Conservation (phyloP, 768 basidiomycete genomes). For the Psilocybe cyanescens region DNA sequence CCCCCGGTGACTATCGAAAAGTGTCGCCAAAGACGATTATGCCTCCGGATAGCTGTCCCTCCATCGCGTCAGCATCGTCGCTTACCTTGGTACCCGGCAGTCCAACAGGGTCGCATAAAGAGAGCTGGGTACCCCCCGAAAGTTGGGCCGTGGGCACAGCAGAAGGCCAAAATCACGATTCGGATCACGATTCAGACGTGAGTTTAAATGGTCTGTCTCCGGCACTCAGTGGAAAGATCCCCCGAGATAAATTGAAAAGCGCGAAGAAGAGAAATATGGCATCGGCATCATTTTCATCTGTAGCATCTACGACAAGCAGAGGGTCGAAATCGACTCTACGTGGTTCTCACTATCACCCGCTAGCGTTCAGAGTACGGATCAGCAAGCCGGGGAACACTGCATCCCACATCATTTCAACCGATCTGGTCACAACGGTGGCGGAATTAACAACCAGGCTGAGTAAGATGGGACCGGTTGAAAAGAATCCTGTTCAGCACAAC, state of each 20-base stretch:
- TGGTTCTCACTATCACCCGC: conserved; percentile 3
- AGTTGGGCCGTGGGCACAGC: conserved; percentile 65
- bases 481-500: conserved; percentile 63
- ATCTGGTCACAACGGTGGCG: conserved; percentile 66
- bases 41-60: conserved; percentile 13
- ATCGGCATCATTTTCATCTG: conserved; percentile 11
- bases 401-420: conserved; percentile 71
- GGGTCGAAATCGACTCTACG: conserved; percentile 16
- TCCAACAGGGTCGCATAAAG: conserved; percentile 16
- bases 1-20: conserved; percentile 34
- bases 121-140: conserved; percentile 70
- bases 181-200: conserved; percentile 12
- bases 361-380: conserved; percentile 67
- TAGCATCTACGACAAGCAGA: conserved; percentile 9
- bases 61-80: conserved; percentile 7
- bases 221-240: conserved; percentile 1
- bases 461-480: conserved; percentile 51
- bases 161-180: not conserved
- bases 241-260: not conserved
- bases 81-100: conserved; percentile 23
- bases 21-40: conserved; percentile 57
- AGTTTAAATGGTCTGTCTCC: not conserved
- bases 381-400: conserved; percentile 68
- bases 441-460: conserved; percentile 68
- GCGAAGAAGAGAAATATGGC: not conserved